Conservation (phyloP, 2,329 filamentous ascomycete species). For the Stenocarpella maydis region DNA sequence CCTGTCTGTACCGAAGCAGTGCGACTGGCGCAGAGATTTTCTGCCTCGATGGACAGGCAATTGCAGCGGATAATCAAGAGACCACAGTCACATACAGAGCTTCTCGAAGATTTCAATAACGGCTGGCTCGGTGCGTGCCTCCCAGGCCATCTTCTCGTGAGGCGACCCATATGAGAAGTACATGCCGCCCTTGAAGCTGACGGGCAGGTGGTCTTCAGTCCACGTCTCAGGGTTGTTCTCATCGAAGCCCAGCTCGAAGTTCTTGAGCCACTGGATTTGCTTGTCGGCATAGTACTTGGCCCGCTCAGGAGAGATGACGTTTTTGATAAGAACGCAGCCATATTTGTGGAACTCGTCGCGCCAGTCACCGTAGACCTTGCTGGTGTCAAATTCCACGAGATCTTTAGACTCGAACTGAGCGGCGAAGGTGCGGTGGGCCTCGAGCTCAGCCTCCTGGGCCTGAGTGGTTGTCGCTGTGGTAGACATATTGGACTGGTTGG, state of each 20-base stretch:
- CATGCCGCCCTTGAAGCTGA: constrained; percentile 58
- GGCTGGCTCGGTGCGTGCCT: constrained; percentile 54
- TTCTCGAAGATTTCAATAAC: constrained; percentile 56
- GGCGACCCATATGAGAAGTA: constrained; percentile 54
- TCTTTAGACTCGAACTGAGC: constrained; percentile 31
- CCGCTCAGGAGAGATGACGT: constrained; percentile 46
- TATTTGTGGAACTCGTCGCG: constrained; percentile 53
- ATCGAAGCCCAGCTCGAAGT: constrained; percentile 38
- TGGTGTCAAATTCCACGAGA: constrained; percentile 35
- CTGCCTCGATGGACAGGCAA: not conserved
- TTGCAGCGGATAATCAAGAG: constrained; percentile 34
- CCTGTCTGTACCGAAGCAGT: too few relatives aligned
- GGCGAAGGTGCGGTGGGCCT: constrained; percentile 11
- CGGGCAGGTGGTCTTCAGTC: constrained; percentile 35
- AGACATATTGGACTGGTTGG: not conserved
- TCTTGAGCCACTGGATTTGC: constrained; percentile 31
- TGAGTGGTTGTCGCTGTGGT: constrained; percentile 2
- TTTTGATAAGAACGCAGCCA: constrained; percentile 52
- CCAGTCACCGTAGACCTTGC: constrained; percentile 50
- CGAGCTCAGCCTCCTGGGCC: constrained; percentile 8
- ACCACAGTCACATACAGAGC: constrained; percentile 42
- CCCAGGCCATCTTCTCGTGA: constrained; percentile 59
- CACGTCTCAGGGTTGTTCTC: constrained; percentile 35
- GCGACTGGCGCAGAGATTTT: not conserved
- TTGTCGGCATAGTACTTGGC: constrained; percentile 34